Evolutionary conservation across 257 asterid species (phyloP).

Genomic region (Solanum pennellii): DNA sequence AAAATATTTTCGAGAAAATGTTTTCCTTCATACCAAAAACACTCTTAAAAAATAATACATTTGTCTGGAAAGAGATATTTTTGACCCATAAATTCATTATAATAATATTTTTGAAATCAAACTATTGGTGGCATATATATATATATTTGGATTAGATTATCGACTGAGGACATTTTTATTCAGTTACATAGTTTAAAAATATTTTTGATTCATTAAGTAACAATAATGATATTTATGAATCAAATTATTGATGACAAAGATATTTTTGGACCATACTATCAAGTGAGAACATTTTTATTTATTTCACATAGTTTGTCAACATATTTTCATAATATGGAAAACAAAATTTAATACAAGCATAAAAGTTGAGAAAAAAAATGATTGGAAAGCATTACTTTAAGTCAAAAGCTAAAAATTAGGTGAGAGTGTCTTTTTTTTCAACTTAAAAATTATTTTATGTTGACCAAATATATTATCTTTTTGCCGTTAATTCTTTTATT

Average conservation of each 20-base stretch:
- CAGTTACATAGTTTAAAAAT: too few species aligned
- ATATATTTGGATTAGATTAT: background rate
- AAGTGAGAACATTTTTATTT: too few species aligned
- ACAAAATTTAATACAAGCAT: background rate
- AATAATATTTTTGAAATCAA: too few species aligned
- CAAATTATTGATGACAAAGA: background rate
- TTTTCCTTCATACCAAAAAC: too few species aligned
- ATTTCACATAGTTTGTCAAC: too few species aligned
- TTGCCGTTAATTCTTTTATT: too few species aligned
- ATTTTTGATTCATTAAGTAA: background rate
- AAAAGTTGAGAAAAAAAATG: background rate
- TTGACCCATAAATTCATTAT: background rate
- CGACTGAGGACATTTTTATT: background rate
- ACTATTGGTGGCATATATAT: background rate
- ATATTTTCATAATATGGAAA: background rate
- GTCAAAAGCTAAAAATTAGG: too few species aligned
- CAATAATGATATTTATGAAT: background rate
- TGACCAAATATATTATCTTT: too few species aligned
- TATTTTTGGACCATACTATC: background rate
- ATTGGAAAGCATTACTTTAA: background rate
- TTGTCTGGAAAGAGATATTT: background rate
- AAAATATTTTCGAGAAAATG: too few species aligned
- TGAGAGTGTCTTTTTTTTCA: too few species aligned
- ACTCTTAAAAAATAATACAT: too few species aligned
- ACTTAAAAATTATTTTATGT: too few species aligned